Percentiles rank a stretch among this genome's conserved stretches.
These are phyloP conservation scores for Paramyrothecium sp. DNA, from an alignment of 2,329 filamentous ascomycete species.

Conservation along the genomic window DNA sequence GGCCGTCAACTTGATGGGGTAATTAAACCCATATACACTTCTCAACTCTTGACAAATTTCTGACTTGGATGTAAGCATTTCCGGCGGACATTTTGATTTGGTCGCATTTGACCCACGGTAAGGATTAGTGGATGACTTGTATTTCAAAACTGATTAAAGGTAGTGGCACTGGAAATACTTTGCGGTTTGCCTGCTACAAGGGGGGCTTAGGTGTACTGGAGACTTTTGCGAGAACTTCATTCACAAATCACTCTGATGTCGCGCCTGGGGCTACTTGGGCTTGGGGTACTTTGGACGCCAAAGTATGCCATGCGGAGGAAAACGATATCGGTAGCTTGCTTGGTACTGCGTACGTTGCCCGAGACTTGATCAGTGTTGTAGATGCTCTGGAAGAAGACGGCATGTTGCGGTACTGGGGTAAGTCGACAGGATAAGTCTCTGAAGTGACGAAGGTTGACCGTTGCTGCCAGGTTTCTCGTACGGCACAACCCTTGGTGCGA, in stretches of 20 bases:
- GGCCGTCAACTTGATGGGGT: slow-evolving; percentile 3
- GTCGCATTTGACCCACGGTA: slow-evolving; percentile 24
- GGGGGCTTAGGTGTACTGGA: not conserved
- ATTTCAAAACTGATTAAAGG: not conserved
- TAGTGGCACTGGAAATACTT: slow-evolving; percentile 23
- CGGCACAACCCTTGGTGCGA: slow-evolving; percentile 34
- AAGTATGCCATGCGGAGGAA: slow-evolving; percentile 14
- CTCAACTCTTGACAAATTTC: slow-evolving; percentile 9
- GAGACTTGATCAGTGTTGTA: slow-evolving; percentile 42
- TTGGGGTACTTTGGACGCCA: slow-evolving; percentile 10
- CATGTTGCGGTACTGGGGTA: slow-evolving; percentile 37
- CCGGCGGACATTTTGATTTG: slow-evolving; percentile 22
- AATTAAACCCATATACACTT: not conserved
- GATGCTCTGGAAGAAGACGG: slow-evolving; percentile 38
- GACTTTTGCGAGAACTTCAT: not conserved
- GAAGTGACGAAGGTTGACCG: not conserved
- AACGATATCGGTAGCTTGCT: slow-evolving; percentile 31
- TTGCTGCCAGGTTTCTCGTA: slow-evolving; percentile 30
- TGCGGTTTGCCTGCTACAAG: slow-evolving; percentile 22
- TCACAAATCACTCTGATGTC: slow-evolving; percentile 14
- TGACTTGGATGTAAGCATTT: slow-evolving; percentile 3
- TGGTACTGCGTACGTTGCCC: slow-evolving; percentile 40
- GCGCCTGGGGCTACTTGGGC: slow-evolving; percentile 20
- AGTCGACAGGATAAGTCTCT: not conserved
- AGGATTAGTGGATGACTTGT: not conserved